Evolutionary conservation across 2,329 filamentous ascomycete genomes (phyloP).

Genomic region (Neonectria punicea): DNA sequence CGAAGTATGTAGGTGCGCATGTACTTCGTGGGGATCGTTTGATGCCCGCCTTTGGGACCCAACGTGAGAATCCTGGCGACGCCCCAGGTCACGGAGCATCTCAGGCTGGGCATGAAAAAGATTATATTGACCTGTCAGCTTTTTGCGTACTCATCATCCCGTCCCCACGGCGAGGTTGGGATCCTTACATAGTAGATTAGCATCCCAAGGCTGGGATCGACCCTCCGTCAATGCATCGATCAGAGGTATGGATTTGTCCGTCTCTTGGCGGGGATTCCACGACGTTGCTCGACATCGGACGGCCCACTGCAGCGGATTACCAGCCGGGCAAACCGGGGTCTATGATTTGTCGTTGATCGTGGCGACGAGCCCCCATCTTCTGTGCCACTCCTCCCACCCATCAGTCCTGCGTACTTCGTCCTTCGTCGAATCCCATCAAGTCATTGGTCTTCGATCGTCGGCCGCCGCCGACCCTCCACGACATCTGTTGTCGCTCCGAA

Average conservation of each 20-base stretch:
- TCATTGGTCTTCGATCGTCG: constrained; percentile 14
- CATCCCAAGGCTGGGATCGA: constrained; percentile 4
- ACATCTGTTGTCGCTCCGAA: neutral
- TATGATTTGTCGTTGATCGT: constrained; percentile 15
- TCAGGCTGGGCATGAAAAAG: constrained; percentile 5
- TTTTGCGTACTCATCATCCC: constrained; percentile 8
- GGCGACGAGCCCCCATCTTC: constrained; percentile 9
- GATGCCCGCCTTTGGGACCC: constrained; percentile 8
- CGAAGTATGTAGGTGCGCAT: no score
- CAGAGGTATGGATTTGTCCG: constrained; percentile 2
- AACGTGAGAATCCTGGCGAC: constrained; percentile 4
- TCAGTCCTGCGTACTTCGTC: neutral
- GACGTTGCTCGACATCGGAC: constrained; percentile 8
- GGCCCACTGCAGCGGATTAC: constrained; percentile 20
- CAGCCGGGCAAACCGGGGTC: neutral
- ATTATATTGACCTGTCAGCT: constrained; percentile 16
- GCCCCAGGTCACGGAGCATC: neutral
- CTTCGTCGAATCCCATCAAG: neutral
- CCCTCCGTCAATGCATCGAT: constrained; percentile 7
- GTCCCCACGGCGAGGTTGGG: neutral
- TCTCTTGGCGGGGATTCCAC: constrained; percentile 17
- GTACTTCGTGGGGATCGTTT: neutral
- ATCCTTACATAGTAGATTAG: neutral
- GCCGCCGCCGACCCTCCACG: constrained; percentile 1
- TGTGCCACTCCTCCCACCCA: neutral